phyloP scores from a whole-genome alignment of 352 stramenopile genomes.

The Phytopythium oedochilum region DNA sequence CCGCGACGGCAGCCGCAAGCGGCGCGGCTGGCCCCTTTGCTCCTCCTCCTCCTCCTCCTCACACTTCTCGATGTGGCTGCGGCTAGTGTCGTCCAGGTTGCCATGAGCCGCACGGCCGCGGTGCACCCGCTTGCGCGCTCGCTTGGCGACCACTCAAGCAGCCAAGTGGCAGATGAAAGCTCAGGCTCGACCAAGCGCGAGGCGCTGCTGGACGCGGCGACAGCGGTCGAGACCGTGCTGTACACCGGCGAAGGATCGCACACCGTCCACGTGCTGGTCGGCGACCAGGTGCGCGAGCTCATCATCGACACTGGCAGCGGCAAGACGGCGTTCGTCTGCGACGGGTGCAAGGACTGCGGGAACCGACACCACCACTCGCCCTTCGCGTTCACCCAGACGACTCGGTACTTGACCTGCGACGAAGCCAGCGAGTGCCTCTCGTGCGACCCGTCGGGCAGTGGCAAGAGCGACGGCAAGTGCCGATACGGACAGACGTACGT shows the following conservation, averaged over 20 bases:
- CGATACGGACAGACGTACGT: conserved; percentile 91
- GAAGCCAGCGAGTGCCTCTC: conserved; percentile 13
- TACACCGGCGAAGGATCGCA: conserved; percentile 55
- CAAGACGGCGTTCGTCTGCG: conserved; percentile 95
- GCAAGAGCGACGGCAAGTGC: conserved; percentile 63
- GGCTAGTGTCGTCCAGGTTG: background rate
- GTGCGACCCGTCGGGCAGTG: conserved; percentile 27
- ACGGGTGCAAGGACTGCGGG: conserved; percentile 87
- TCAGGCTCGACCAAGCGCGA: background rate
- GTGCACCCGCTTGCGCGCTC: background rate
- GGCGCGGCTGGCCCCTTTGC: background rate
- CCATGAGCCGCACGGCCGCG: background rate
- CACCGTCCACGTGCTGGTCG: conserved; percentile 63
- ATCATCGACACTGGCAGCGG: conserved; percentile 96
- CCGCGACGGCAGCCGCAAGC: background rate
- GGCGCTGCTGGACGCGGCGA: background rate
- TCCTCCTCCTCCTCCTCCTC: background rate
- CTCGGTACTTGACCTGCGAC: conserved; percentile 46
- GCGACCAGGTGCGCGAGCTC: conserved; percentile 66
- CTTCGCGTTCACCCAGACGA: conserved; percentile 45
- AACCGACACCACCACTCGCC: conserved; percentile 76
- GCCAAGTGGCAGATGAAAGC: background rate
- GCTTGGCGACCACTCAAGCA: background rate
- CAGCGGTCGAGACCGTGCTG: conserved; percentile 33
- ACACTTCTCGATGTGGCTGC: background rate